Base-by-base conservation (phyloP, 2,329 filamentous ascomycete species). In the Penicillium crustosum region DNA sequence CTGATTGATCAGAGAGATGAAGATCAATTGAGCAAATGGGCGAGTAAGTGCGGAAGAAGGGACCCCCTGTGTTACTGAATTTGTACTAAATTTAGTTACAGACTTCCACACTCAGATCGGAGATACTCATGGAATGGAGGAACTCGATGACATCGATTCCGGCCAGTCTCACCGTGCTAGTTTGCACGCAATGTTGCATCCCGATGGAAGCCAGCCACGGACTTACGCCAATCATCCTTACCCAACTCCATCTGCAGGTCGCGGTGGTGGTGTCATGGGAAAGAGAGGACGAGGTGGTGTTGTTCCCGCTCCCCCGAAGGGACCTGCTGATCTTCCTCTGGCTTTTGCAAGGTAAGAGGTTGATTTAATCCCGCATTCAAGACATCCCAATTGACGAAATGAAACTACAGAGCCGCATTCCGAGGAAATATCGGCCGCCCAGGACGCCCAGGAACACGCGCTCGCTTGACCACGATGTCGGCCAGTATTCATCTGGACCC, bases 91-190 rank as follows among this genome's bases (percentile, higher is more conserved):
- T 8, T 29, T 5, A 17, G 7, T 17, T 21, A 8, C 21, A 53
- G 50, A 53, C n/a, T 45, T 53, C 8, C 50, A 53, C 5, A 13
- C 29, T 29, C 21, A 45, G 17, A 35, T 53, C 6, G 21, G 12
- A 21, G 50, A 53, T 19, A 53, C 41, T 8, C 6, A 1, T 5
- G 50, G 39, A 21, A 53, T 47, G 29, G 50, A 53, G 17, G 50
- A 44, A 15, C 50, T 53, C 21, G 17, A 53, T n/a, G 50, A 53
- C 31, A 45, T 53, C 17, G n/a, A 21, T 12, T 25, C 21, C 12
- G 50, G 50, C 4, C 50, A 53, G 23, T 53, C 50, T 6, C 50
- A 53, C 31, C 50, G 50, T 19, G 50, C 50, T 36, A 45, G 27
- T 12, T 23, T 53, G 17, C 21, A 53, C 7, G 50, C 50, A 21